phyloP scores from a whole-genome alignment of 2,329 filamentous ascomycete genomes.

The Macrophomina pseudophaseolina region DNA sequence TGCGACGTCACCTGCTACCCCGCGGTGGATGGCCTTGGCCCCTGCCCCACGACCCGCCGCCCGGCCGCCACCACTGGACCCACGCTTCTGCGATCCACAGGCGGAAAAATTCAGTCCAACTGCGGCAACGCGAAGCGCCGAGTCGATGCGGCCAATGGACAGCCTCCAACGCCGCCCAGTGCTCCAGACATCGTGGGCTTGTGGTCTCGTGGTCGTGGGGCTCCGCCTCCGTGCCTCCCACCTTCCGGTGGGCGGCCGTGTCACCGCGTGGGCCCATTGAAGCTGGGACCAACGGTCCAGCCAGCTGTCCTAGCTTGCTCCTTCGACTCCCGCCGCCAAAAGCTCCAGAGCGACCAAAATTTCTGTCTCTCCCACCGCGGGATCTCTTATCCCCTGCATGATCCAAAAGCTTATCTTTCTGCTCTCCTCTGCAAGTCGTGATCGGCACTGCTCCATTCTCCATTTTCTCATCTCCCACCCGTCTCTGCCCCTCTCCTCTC shows the following conservation, averaged over 20 bases:
- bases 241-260: slow-evolving; percentile 15
- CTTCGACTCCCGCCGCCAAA: neutral
- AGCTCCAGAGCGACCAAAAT: neutral
- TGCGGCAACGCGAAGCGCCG: slow-evolving; percentile 9
- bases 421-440: slow-evolving; percentile 9
- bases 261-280: neutral
- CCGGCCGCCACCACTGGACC: slow-evolving; percentile 1
- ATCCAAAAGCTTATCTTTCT: slow-evolving; percentile 10
- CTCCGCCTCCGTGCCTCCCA: neutral
- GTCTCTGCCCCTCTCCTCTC: neutral
- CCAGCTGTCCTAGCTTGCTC: slow-evolving; percentile 9
- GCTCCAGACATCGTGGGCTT: slow-evolving; percentile 7
- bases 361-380: slow-evolving; percentile 12
- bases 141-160: slow-evolving; percentile 1
- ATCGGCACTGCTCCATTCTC: neutral
- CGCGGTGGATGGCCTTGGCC: neutral
- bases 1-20: slow-evolving; percentile 25
- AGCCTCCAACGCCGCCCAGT: neutral
- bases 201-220: slow-evolving; percentile 7
- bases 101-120: slow-evolving; percentile 16
- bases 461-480: neutral
- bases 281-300: slow-evolving; percentile 8
- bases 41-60: neutral
- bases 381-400: slow-evolving; percentile 3
- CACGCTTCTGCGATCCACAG: slow-evolving; percentile 18